Evolutionary conservation across 208 protist genomes (phyloP), one percentile per base, ranked within the genome.

Genomic region (Naegleria gruberi): DNA sequence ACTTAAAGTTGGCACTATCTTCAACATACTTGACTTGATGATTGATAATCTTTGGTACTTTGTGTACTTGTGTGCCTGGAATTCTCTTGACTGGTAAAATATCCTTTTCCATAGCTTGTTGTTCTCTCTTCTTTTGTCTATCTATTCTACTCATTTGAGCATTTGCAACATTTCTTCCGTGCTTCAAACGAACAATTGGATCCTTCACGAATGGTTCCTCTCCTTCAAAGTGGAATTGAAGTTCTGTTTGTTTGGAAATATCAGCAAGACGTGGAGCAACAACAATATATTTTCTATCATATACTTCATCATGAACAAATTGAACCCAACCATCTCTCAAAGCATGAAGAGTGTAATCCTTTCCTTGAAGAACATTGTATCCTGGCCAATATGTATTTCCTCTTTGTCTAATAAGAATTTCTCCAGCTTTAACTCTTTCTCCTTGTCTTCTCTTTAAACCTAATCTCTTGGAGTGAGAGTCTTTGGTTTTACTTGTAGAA

Each of bases 371-470:
- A n/a, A 89, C 85, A 89, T 89, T 89, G 12, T 57, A 57, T 34
- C 46, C 44, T 5, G 85, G 85, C 44, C 46, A 74, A 17, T 65
- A 42, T 89, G 41, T 89, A 74, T 89, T 89, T 43, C 85, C 85
- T 89, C 0, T 8, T 83, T 90, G 89, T 46, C 81, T 81, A 3
- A 86, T 42, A 40, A 94, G 90, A 90, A 94, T 93, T 51, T 89
- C 86, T 55, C 93, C 93, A 10, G 93, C 81, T 34, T 91, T 90
- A 30, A 91, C 87, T 40, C 65, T 19, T 91, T 94, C 73, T 12
- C 91, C 92, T 23, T 92, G 90, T 19, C 43, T n/a, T 26, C 86
- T 89, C 91, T 94, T 94, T 46, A 93, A 44, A 57, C 93, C 93
- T 26, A 93, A 81, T 46, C 87, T 90, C 65, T 92, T 92, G 26